Conservation (phyloP, 768 basidiomycete species). For the Coprinellus aureogranulatus region DNA sequence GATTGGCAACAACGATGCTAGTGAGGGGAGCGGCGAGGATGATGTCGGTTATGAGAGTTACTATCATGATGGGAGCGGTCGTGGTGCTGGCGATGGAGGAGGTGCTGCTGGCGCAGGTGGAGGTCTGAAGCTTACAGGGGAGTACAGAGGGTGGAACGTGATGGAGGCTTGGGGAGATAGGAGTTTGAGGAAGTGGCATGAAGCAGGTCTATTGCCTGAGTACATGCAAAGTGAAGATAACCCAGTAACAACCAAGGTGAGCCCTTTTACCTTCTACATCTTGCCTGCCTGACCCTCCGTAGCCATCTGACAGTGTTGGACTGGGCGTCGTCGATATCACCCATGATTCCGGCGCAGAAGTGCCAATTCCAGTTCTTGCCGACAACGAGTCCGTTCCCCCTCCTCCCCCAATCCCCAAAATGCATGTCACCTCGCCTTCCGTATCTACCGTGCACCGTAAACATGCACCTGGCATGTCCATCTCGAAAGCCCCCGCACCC, state of each 20-base stretch:
- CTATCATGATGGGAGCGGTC: constrained; percentile 76
- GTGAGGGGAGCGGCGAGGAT: constrained; percentile 72
- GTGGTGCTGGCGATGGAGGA: constrained; percentile 76
- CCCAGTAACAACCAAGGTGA: constrained; percentile 49
- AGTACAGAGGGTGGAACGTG: constrained; percentile 90
- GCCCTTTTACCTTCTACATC: constrained; percentile 10
- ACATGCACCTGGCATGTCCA: constrained; percentile 52
- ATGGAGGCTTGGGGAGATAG: constrained; percentile 92
- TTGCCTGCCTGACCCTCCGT: constrained; percentile 5
- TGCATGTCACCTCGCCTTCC: constrained; percentile 18
- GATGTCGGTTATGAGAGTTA: constrained; percentile 84
- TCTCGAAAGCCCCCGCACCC: constrained; percentile 72
- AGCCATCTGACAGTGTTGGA: constrained; percentile 45
- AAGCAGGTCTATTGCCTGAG: constrained; percentile 67
- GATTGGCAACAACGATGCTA: constrained; percentile 59
- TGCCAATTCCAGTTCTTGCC: constrained; percentile 62
- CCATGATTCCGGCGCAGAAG: constrained; percentile 48
- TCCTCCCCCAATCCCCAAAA: constrained; percentile 23
- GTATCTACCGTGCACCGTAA: constrained; percentile 13
- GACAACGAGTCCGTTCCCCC: constrained; percentile 34
- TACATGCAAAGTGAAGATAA: constrained; percentile 39
- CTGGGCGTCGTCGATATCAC: constrained; percentile 39
- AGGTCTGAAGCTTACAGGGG: constrained; percentile 74
- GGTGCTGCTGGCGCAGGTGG: constrained; percentile 69
- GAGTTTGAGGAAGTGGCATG: constrained; percentile 84